Conservation (phyloP, 208 protist genomes). For the Trypanosoma scelopori region DNA sequence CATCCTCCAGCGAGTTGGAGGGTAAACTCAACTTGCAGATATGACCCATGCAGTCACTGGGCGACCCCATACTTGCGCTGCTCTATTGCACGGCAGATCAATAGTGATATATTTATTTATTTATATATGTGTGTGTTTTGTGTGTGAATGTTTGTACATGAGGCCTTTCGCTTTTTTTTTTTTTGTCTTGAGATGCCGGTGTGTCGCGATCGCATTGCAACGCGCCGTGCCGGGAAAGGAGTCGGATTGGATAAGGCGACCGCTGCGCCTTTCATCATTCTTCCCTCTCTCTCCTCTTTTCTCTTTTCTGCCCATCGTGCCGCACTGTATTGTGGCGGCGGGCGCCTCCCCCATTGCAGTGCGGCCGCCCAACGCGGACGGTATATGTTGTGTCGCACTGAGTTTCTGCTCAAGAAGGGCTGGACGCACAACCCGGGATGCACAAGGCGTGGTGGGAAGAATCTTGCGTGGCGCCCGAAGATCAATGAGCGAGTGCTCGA, state of each 20-base stretch:
- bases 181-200: too few species aligned
- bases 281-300: slow-evolving; percentile 12
- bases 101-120: too few species aligned
- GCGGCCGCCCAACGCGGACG: neutral
- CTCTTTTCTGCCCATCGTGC: neutral
- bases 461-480: slow-evolving; percentile 87
- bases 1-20: slow-evolving; percentile 70
- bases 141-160: neutral
- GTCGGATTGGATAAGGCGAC: too few species aligned
- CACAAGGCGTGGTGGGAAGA: slow-evolving; percentile 85
- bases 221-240: too few species aligned
- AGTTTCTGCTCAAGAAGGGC: slow-evolving; percentile 75
- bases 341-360: neutral
- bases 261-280: neutral
- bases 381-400: slow-evolving; percentile 67
- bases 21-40: slow-evolving; percentile 87
- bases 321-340: too few species aligned
- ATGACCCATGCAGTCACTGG: slow-evolving; percentile 2
- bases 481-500: slow-evolving; percentile 63
- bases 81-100: too few species aligned
- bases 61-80: too few species aligned
- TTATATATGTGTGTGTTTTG: neutral
- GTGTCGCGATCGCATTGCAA: too few species aligned
- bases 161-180: neutral
- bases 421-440: slow-evolving; percentile 86